Conservation (phyloP, 192 early-diverging fungal species). For the Spizellomyces sp. region DNA sequence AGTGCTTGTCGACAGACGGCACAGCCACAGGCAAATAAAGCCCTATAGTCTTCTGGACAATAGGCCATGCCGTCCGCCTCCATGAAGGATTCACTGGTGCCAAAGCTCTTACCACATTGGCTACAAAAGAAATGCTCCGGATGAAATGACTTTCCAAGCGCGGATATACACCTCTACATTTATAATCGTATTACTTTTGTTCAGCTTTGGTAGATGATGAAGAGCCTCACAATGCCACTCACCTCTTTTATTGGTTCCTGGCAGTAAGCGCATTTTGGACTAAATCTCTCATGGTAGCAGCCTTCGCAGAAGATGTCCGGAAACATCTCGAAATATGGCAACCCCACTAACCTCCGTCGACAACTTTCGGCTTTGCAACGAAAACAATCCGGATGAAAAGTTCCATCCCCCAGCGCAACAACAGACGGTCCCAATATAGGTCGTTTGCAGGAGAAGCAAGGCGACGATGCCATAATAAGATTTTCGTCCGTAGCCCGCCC, state of each 20-base stretch:
- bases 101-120: conserved; percentile 39
- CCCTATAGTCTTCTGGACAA: conserved; percentile 40
- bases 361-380: conserved; percentile 27
- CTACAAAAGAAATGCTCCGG: conserved; percentile 50
- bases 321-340: conserved; percentile 33
- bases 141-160: conserved; percentile 42
- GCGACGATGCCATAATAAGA: background rate
- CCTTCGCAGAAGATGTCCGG: conserved; percentile 34
- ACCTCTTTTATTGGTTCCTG: conserved; percentile 41
- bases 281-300: conserved; percentile 36
- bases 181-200: background rate
- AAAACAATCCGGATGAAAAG: conserved; percentile 26
- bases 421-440: conserved; percentile 14
- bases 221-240: background rate
- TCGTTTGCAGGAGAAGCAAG: conserved; percentile 15
- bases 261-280: conserved; percentile 37
- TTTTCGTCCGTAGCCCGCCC: too few relatives aligned
- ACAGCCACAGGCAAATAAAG: conserved; percentile 40
- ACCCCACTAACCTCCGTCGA: conserved; percentile 11
- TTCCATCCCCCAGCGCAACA: conserved; percentile 14
- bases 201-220: background rate
- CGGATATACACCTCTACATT: conserved; percentile 28
- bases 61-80: conserved; percentile 43
- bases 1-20: conserved; percentile 28
- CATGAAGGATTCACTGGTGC: conserved; percentile 26